Evolutionary conservation across 2,329 filamentous ascomycete genomes (phyloP).

Genomic region (Neopestalotiopsis clavispora): DNA sequence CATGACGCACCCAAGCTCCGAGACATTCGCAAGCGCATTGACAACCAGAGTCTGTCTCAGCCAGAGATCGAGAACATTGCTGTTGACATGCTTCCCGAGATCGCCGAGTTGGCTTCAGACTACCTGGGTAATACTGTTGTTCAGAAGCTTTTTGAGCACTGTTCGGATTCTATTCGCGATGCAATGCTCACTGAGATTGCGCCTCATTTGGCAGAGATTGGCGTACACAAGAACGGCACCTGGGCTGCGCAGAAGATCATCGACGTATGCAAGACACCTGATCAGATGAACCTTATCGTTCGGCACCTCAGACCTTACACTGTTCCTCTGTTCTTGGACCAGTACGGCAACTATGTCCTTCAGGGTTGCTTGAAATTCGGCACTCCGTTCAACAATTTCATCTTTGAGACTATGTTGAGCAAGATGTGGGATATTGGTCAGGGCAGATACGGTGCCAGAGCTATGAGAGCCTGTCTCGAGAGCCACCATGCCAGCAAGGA

Average conservation of each 20-base stretch:
- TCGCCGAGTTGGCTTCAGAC: conserved; percentile 92
- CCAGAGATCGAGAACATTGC: conserved; percentile 93
- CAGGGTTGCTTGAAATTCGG: conserved; percentile 96
- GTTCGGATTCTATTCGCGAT: conserved; percentile 87
- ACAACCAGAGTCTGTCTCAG: conserved; percentile 86
- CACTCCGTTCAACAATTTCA: conserved; percentile 88
- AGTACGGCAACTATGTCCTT: conserved; percentile 98
- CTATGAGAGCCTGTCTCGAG: conserved; percentile 95
- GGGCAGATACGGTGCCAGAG: conserved; percentile 90
- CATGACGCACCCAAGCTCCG: conserved; percentile 94
- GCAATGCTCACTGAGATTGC: conserved; percentile 88
- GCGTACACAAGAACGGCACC: conserved; percentile 98
- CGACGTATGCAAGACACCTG: conserved; percentile 85
- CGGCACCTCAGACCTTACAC: conserved; percentile 85
- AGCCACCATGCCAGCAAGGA: conserved; percentile 95
- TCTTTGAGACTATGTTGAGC: conserved; percentile 96
- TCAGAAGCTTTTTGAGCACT: conserved; percentile 97
- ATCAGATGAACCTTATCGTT: conserved; percentile 84
- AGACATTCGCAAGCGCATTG: conserved; percentile 96
- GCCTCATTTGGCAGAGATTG: conserved; percentile 93
- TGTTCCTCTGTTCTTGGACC: conserved; percentile 90
- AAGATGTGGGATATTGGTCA: conserved; percentile 93
- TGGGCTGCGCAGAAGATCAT: conserved; percentile 99
- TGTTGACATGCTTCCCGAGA: conserved; percentile 92
- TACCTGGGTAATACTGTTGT: conserved; percentile 99